phyloP scores from a whole-genome alignment of 805 yeast species.

The Isabelozyma gotoi region DNA sequence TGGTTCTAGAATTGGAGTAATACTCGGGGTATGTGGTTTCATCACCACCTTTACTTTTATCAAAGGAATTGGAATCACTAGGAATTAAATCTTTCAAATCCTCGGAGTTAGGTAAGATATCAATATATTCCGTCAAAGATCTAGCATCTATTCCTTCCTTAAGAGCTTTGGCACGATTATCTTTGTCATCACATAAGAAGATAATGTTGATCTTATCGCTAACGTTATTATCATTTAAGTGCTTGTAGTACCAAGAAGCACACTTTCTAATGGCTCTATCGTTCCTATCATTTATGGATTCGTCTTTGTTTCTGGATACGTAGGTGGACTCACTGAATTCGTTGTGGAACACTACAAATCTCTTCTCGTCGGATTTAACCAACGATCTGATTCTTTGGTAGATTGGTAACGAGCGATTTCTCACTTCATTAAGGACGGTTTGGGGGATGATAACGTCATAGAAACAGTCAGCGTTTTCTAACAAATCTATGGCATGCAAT shows the following conservation, averaged over 20 bases:
- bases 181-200: constrained; percentile 75
- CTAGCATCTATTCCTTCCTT: constrained; percentile 53
- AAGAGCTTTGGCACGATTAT: constrained; percentile 58
- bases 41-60: constrained; percentile 23
- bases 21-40: constrained; percentile 74
- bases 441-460: constrained; percentile 94
- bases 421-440: constrained; percentile 90
- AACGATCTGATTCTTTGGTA: constrained; percentile 80
- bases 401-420: constrained; percentile 82
- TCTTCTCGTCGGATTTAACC: constrained; percentile 71
- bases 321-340: constrained; percentile 79
- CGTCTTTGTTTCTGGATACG: constrained; percentile 59
- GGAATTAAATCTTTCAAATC: constrained; percentile 80
- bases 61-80: constrained; percentile 37
- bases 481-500: constrained; percentile 82
- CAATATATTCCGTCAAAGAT: constrained; percentile 69
- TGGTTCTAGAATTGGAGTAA: constrained; percentile 73
- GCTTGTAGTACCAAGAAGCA: constrained; percentile 69
- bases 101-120: constrained; percentile 65
- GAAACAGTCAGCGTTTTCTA: constrained; percentile 75
- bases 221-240: constrained; percentile 43
- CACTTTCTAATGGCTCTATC: constrained; percentile 85
- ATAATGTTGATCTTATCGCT: constrained; percentile 45
- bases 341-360: constrained; percentile 90
- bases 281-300: constrained; percentile 83